phyloP scores from a whole-genome alignment of 495 filamentous ascomycete species.

The Clohesyomyces aquaticus region DNA sequence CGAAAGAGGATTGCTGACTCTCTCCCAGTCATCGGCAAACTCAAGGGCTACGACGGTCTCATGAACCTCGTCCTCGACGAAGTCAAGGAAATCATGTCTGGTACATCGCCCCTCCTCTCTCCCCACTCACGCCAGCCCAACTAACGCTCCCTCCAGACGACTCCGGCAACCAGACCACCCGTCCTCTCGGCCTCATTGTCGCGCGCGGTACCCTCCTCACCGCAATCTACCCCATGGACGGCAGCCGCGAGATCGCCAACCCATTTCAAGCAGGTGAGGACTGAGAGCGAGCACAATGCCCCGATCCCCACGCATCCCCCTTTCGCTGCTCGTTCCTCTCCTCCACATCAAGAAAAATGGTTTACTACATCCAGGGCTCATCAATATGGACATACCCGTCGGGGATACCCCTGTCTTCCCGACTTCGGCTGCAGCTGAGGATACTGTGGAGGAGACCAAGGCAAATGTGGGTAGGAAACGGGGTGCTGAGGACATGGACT shows the following conservation, averaged over 20 bases:
- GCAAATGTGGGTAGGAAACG: too few relatives aligned
- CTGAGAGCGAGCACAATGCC: too few relatives aligned
- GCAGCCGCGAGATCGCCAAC: constrained; percentile 93
- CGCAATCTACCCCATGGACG: constrained; percentile 88
- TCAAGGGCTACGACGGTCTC: constrained; percentile 94
- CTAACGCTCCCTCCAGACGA: constrained; percentile 63
- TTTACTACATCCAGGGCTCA: background rate
- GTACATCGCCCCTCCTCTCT: constrained; percentile 53
- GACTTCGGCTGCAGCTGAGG: too few relatives aligned
- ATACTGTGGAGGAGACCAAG: too few relatives aligned
- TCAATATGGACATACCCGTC: too few relatives aligned
- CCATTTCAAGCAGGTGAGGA: constrained; percentile 80
- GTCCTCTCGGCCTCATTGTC: constrained; percentile 86
- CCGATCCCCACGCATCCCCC: too few relatives aligned
- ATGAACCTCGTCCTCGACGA: constrained; percentile 98
- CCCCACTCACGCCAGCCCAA: background rate
- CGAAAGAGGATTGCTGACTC: constrained; percentile 4
- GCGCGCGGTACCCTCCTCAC: constrained; percentile 91
- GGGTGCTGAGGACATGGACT: too few relatives aligned
- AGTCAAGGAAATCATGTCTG: constrained; percentile 84
- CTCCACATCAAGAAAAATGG: too few relatives aligned
- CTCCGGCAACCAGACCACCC: constrained; percentile 81
- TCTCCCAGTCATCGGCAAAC: constrained; percentile 72
- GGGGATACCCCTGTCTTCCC: too few relatives aligned
- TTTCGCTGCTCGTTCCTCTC: too few relatives aligned